Evolutionary conservation across 2,329 filamentous ascomycete genomes (phyloP), one percentile per base, ranked within the genome.

Genomic region (Penicillium sp.): DNA sequence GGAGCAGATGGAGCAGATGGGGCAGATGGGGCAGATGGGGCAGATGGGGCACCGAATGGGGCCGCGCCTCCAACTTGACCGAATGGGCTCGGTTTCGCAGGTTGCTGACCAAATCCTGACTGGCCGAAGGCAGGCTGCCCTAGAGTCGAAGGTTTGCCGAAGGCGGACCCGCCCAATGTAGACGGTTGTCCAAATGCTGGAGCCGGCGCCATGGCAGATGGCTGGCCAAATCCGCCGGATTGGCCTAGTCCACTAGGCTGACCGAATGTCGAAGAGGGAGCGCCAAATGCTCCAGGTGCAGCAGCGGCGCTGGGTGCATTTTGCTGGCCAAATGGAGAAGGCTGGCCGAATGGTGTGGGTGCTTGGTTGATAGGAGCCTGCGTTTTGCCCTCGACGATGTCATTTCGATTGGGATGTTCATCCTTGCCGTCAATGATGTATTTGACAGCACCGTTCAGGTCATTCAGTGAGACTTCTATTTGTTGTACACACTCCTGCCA

Each of bases 391-490:
- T 68, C 66, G 27, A 62, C 61, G 38, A 70, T 71, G 54, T 91
- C 87, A 44, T 79, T 73, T 34, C 89, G 80, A 63, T 93, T 95
- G 1, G 88, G 88, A 60, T 89, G 88, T 34, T 82, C 80, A 45
- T 87, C 82, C 46, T 80, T 81, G 18, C 79, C 81, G 4, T 82
- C 78, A 9, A 84, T 63, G 12, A 93, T 73, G 63, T 85, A 93
- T 46, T 83, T 78, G 37, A 87, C 77, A 1, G 91, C 90, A 2
- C 84, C 87, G 52, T 86, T 78, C 9, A 88, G 67, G 60, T 95
- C 85, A 52, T 75, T 79, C 1, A 89, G 64, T 1, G 85, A 83
- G n/a, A 75, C 79, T 52, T 88, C 80, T 43, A 91, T 88, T 65
- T 93, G 88, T 50, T 84, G 76, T 54, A 84, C 75, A 3, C 86